phyloP scores from a whole-genome alignment of 1,284 basidiomycete species.

The Veloboletus limbatus region DNA sequence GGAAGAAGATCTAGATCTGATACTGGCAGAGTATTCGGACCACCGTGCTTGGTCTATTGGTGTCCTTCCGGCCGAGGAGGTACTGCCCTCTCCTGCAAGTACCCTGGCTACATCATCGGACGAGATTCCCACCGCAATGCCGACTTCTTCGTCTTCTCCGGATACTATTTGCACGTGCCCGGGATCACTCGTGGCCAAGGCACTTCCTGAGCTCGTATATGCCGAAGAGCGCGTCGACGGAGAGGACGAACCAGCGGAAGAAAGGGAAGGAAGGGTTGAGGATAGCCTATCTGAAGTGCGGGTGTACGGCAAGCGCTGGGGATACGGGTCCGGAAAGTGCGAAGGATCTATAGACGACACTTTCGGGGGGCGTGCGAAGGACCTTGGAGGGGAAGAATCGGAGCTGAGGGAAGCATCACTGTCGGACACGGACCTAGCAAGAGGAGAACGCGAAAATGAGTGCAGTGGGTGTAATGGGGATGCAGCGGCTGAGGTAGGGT shows the following conservation, averaged over 20 bases:
- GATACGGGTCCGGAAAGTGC: slow-evolving; percentile 54
- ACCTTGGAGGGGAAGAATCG: slow-evolving; percentile 37
- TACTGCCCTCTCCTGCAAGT: slow-evolving; percentile 48
- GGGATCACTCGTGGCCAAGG: slow-evolving; percentile 55
- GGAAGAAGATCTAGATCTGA: slow-evolving; percentile 68
- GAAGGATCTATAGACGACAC: slow-evolving; percentile 53
- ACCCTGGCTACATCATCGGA: slow-evolving; percentile 62
- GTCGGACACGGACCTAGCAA: slow-evolving; percentile 38
- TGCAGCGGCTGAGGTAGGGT: slow-evolving; percentile 6
- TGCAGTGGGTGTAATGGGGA: slow-evolving; percentile 19
- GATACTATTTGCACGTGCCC: slow-evolving; percentile 62
- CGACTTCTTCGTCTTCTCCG: slow-evolving; percentile 53
- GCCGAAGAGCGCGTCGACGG: slow-evolving; percentile 73
- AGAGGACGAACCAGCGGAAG: slow-evolving; percentile 64
- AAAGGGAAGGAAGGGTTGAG: slow-evolving; percentile 54
- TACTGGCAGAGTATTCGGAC: slow-evolving; percentile 63
- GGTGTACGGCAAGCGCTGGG: slow-evolving; percentile 31
- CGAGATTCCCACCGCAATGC: slow-evolving; percentile 53
- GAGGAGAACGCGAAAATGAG: slow-evolving; percentile 26
- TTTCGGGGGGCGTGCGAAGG: slow-evolving; percentile 48
- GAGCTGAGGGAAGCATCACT: slow-evolving; percentile 39
- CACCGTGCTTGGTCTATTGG: slow-evolving; percentile 60
- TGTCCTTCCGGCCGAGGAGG: slow-evolving; percentile 41
- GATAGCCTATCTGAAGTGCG: slow-evolving; percentile 38
- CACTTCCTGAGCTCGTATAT: slow-evolving; percentile 66